Percentiles rank a stretch among this genome's conserved stretches.
Evolutionary conservation across 148 eudicot species (phyloP).

Genomic region (Camellia japonica): DNA sequence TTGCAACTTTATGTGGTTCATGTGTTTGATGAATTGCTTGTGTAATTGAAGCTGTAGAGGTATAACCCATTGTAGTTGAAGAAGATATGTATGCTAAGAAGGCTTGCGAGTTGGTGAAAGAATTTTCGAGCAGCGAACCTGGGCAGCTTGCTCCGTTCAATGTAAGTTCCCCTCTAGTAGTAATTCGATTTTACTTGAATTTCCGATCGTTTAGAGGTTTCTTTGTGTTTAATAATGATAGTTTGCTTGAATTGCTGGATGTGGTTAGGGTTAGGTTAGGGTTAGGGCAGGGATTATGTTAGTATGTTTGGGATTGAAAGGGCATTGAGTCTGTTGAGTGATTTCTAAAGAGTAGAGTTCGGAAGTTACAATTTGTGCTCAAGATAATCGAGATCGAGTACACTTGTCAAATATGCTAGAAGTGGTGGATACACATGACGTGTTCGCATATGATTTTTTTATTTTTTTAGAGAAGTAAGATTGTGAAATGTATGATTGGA

Average conservation of each 20-base stretch:
- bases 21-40: neutral
- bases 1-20: neutral
- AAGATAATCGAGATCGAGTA: neutral
- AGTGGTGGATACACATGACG: too few relatives aligned
- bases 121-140: constrained; percentile 36
- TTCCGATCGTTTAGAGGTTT: neutral
- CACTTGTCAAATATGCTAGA: neutral
- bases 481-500: too few relatives aligned
- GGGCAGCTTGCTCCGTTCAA: constrained; percentile 47
- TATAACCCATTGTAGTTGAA: neutral
- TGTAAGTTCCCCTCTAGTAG: constrained; percentile 18
- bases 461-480: too few relatives aligned
- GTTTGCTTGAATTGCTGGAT: neutral
- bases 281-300: neutral
- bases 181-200: neutral
- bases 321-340: neutral
- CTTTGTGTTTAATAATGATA: neutral
- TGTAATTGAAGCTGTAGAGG: neutral
- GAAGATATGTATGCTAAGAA: constrained; percentile 41
- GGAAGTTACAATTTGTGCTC: neutral
- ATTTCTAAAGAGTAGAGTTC: neutral
- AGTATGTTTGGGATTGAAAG: neutral
- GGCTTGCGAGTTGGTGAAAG: constrained; percentile 44
- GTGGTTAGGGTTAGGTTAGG: too few relatives aligned
- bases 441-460: too few relatives aligned